phyloP scores from a whole-genome alignment of 2,329 filamentous ascomycete genomes.

The Coniochaeta ligniaria region DNA sequence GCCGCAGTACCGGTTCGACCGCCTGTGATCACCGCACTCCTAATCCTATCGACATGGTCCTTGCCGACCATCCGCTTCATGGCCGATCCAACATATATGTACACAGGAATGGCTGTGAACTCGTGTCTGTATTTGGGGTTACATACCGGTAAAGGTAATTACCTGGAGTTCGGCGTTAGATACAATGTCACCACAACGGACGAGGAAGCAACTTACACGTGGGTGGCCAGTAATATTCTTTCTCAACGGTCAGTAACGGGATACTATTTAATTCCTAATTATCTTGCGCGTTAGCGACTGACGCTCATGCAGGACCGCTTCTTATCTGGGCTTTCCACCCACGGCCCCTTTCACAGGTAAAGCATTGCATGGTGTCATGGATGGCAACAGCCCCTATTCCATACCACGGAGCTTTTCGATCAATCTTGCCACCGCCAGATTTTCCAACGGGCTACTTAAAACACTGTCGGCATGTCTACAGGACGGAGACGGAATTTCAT shows the following conservation, averaged over 20 bases:
- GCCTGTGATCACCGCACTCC: conserved; percentile 42
- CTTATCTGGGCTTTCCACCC: conserved; percentile 37
- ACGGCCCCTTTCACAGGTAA: conserved; percentile 38
- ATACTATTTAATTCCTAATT: too few relatives aligned
- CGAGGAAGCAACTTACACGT: conserved; percentile 45
- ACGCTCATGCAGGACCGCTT: conserved; percentile 19
- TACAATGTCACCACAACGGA: conserved; percentile 36
- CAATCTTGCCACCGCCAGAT: conserved; percentile 43
- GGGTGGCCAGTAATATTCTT: conserved; percentile 45
- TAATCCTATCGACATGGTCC: conserved; percentile 45
- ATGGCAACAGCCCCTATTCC: conserved; percentile 27
- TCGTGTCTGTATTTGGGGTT: conserved; percentile 41
- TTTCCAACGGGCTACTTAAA: conserved; percentile 39
- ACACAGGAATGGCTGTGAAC: conserved; percentile 38
- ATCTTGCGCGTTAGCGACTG: neutral
- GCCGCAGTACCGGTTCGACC: conserved; percentile 35
- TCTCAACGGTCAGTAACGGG: conserved; percentile 34
- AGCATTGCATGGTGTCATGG: conserved; percentile 37
- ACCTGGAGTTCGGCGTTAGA: conserved; percentile 39
- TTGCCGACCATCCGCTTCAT: conserved; percentile 43
- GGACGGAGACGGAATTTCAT: conserved; percentile 36
- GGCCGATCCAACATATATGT: conserved; percentile 40
- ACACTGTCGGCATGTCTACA: conserved; percentile 40
- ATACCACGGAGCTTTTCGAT: conserved; percentile 37
- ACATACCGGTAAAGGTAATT: conserved; percentile 43